Percentiles rank a stretch among this genome's conserved stretches.
Evolutionary conservation across 2,329 filamentous ascomycete species (phyloP).

Genomic region (Penicillium sp.): DNA sequence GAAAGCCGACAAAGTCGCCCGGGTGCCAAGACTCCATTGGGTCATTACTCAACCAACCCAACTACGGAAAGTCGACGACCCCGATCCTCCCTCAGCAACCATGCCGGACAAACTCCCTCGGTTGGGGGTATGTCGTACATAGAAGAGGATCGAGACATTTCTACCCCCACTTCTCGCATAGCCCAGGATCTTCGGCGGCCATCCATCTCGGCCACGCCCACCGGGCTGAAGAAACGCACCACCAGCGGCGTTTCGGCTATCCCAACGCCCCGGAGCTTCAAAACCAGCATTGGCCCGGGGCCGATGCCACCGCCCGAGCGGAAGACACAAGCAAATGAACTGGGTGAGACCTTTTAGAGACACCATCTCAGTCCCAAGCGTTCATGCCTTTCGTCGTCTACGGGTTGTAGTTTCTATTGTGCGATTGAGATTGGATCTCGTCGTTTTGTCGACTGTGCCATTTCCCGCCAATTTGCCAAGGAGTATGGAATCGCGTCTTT

Average conservation of each 20-base stretch:
- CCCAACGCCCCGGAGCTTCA: conserved; percentile 40
- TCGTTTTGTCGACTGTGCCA: background rate
- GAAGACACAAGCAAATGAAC: conserved; percentile 52
- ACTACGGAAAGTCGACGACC: conserved; percentile 57
- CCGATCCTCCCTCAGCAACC: conserved; percentile 66
- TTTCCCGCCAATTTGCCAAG: conserved; percentile 3
- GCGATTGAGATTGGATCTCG: conserved; percentile 1
- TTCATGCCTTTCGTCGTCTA: too few relatives aligned
- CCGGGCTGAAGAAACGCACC: conserved; percentile 50
- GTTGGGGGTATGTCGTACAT: conserved; percentile 56
- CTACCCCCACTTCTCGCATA: conserved; percentile 44
- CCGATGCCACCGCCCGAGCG: conserved; percentile 50
- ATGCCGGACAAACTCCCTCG: conserved; percentile 55
- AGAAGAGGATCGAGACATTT: conserved; percentile 49
- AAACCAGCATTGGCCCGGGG: conserved; percentile 40
- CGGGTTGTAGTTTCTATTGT: background rate
- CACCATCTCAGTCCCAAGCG: too few relatives aligned
- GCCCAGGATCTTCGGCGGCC: conserved; percentile 38
- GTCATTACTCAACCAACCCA: conserved; percentile 51
- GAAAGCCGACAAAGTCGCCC: conserved; percentile 63
- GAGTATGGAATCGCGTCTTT: conserved; percentile 7
- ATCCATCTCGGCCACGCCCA: conserved; percentile 49
- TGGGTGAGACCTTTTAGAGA: conserved; percentile 57
- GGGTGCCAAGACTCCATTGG: conserved; percentile 63
- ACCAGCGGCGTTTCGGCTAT: conserved; percentile 48